A percentile compares a stretch with the other conserved stretches of the same genome.
Evolutionary conservation across 495 filamentous ascomycete species (phyloP).

Genomic region (Penicillium nucicola): DNA sequence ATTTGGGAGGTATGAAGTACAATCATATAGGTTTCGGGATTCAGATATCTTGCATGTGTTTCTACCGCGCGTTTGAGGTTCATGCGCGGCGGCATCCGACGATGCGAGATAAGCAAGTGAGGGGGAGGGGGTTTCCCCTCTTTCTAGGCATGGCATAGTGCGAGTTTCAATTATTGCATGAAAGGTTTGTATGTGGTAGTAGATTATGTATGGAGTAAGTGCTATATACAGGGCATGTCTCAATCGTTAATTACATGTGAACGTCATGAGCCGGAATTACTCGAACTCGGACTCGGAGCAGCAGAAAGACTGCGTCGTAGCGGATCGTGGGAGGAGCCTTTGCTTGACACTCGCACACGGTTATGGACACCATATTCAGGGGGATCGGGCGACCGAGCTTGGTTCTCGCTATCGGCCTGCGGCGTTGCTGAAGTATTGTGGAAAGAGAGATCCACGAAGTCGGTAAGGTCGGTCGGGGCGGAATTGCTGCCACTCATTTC

Average conservation of each 20-base stretch:
- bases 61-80: not conserved
- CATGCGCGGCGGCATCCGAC: constrained; percentile 19
- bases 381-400: constrained; percentile 5
- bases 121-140: constrained; percentile 6
- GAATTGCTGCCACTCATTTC: constrained; percentile 19
- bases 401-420: constrained; percentile 16
- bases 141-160: constrained; percentile 1
- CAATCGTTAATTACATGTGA: constrained; percentile 7
- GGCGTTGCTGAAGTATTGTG: constrained; percentile 2
- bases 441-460: constrained; percentile 28
- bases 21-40: not conserved
- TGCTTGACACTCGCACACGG: constrained; percentile 7
- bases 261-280: constrained; percentile 3
- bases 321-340: constrained; percentile 13
- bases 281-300: constrained; percentile 1
- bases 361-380: constrained; percentile 2
- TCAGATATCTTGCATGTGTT: not conserved
- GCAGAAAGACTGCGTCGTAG: constrained; percentile 4
- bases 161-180: not conserved
- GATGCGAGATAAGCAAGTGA: constrained; percentile 5
- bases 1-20: not conserved
- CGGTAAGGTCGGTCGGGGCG: constrained; percentile 22
- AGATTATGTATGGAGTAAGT: not conserved
- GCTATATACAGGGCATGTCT: constrained; percentile 3
- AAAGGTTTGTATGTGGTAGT: not conserved